Evolutionary conservation across 2,329 filamentous ascomycete genomes (phyloP).

Genomic region (Macrophomina pseudophaseolina): DNA sequence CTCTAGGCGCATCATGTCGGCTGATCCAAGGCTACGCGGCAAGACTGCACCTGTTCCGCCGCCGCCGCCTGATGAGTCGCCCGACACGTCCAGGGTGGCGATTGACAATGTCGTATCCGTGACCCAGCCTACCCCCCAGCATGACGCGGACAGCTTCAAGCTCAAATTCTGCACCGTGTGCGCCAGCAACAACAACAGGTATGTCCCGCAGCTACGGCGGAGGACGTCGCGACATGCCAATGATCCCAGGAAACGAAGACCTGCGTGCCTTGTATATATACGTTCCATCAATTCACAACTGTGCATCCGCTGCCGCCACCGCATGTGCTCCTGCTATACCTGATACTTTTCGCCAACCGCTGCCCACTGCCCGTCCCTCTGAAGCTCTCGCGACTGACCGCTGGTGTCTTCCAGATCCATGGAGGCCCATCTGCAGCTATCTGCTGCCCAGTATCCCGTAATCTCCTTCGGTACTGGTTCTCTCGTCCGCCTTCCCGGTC

Average conservation of each 20-base stretch:
- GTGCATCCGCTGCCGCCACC: constrained; percentile 4
- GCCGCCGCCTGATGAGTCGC: constrained; percentile 47
- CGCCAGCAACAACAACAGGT: constrained; percentile 97
- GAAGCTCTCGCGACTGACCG: constrained; percentile 31
- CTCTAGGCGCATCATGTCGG: constrained; percentile 38
- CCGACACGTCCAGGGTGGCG: constrained; percentile 37
- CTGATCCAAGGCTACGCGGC: constrained; percentile 55
- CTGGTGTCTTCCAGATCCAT: constrained; percentile 68
- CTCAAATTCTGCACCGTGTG: constrained; percentile 99
- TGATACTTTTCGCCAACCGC: not conserved
- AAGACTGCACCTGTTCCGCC: constrained; percentile 52
- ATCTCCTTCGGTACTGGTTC: constrained; percentile 98
- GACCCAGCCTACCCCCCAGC: constrained; percentile 27
- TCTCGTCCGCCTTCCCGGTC: constrained; percentile 88
- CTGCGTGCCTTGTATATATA: constrained; percentile 15
- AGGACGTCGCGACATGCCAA: not conserved
- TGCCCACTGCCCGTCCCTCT: constrained; percentile 2
- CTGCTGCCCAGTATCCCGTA: constrained; percentile 83
- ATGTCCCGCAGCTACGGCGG: constrained; percentile 37
- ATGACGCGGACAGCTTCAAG: constrained; percentile 68
- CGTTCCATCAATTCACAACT: constrained; percentile 21
- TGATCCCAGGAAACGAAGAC: not conserved
- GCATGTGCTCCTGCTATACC: constrained; percentile 13
- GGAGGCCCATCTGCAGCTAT: constrained; percentile 96
- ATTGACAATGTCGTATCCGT: constrained; percentile 33